Base-by-base conservation (phyloP, 257 asterid species). In the Ajuga chamaepitys region DNA sequence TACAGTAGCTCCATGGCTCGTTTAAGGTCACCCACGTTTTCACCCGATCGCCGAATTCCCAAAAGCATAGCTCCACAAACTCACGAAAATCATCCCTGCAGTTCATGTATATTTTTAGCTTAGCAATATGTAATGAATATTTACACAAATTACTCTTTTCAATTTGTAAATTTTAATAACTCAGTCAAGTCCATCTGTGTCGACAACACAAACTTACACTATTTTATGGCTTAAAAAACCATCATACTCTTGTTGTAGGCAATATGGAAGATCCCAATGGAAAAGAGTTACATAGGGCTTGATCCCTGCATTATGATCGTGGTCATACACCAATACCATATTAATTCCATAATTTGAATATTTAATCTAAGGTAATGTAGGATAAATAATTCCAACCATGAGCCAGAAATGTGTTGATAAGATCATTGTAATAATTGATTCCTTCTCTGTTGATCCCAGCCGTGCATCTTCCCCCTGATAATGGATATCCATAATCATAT, bases 221-320 rank as follows among this genome's bases (percentile, higher is more conserved):
- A 74, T 58, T 61, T 55, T 63, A 10, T 55, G 52, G 60, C 73
- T 70, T 42, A 75, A 42, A 56, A 75, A 75, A 17, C 80, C 80
- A n/a, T 32, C 72, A 2, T 75, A 75, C 41, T 75, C 75, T 41
- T 70, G 47, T 17, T 75, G 74, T 10, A 83, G 35, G 17, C 74
- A 51, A 46, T 83, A 81, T 24, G 89, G 86, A 32, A 78, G 77
- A 64, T 75, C 80, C 80, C 80, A 75, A 16, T 75, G 80, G 40
- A 69, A 75, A 6, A 75, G 61, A 24, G 75, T 58, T n/a, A 64
- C 80, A 17, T 38, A 75, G 5, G 80, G 75, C 45, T 57, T 65
- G 21, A 69, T 57, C 20, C 73, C 80, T 75, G 54, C 62, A 53
- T 5, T 17, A 55, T 12, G 16, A 22, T 47, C 13, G 13, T 21